Base-by-base conservation (phyloP, 2,329 filamentous ascomycete species). In the Diaporthe sp. region DNA sequence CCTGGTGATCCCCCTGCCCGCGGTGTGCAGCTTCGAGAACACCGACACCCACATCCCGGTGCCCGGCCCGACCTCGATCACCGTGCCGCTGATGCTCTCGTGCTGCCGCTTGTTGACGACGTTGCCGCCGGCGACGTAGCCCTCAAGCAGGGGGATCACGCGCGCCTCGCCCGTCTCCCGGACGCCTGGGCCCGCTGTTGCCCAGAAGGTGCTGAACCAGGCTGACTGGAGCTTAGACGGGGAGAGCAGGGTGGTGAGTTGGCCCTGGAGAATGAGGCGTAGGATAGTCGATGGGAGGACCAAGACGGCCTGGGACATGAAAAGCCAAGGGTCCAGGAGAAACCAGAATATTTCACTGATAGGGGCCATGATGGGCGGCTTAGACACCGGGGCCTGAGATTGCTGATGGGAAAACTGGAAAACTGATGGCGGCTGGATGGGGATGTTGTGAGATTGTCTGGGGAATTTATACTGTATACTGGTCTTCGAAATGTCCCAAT, bases 141-240 rank as follows among this genome's bases (percentile, higher is more conserved):
- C 89, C 73, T 89, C 84, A 2, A 92, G 84, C 2, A 92, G 82
- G 0, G 91, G 89, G 13, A 88, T 79, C 3, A 93, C 88, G 37
- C 81, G 81, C 0, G 78, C 78, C 47, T 83, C 84, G 25, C 82
- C 85, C 53, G 76, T 78, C n/a, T 81, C 75, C 73, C 88, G 87
- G 4, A 90, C 84, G 5, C 81, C 75, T 0, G 91, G 90, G 0
- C 90, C 90, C 58, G 86, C 85, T 71, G 79, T 84, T 44, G 82
- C 81, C 92, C 92, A 94, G 82, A 93, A 92, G 53, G 82, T 82
- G 70, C 86, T 86, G 81, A 93, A 94, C 88, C 91, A 92, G 76
- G 82, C 85, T 3, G 84, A 81, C 53, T 82, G 84, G 71, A 91
- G 83, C 30, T 79, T 79, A 2, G 81, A 79, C 1, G 82, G 84